Evolutionary conservation across 2,329 filamentous ascomycete species (phyloP).

Genomic region (Chalara sp.): DNA sequence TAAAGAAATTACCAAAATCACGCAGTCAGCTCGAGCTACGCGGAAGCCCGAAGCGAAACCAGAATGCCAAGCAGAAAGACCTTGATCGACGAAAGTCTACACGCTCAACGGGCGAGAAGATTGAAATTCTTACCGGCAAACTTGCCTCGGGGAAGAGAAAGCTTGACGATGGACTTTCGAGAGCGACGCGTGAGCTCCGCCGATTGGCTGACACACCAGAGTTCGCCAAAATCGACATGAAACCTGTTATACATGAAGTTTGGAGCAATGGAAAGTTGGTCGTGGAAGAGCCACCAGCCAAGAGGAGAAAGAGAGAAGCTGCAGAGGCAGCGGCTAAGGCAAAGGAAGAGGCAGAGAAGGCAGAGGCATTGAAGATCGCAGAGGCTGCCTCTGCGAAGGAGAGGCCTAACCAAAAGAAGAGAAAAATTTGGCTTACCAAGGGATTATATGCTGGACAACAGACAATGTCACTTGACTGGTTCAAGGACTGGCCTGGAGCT

Average conservation of each 20-base stretch:
- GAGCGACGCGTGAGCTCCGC: conserved; percentile 49
- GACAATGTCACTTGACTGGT: conserved; percentile 16
- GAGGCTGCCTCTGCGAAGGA: conserved; percentile 2
- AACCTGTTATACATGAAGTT: conserved; percentile 49
- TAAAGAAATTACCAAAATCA: conserved; percentile 31
- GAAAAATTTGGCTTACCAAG: conserved; percentile 59
- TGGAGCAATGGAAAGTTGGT: conserved; percentile 62
- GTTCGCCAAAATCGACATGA: conserved; percentile 50
- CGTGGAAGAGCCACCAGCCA: conserved; percentile 29
- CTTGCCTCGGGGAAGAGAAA: conserved; percentile 53
- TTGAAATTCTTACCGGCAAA: conserved; percentile 38
- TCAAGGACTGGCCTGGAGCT: conserved; percentile 14
- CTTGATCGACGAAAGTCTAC: conserved; percentile 31
- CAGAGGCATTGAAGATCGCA: neutral
- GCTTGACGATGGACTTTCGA: conserved; percentile 35
- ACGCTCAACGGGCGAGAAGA: conserved; percentile 35
- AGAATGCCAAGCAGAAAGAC: conserved; percentile 19
- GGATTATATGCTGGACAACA: conserved; percentile 85
- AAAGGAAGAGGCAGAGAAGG: neutral
- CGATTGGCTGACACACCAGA: conserved; percentile 58
- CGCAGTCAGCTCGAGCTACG: conserved; percentile 19
- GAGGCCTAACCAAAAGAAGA: conserved; percentile 18
- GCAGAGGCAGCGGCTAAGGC: conserved; percentile 24
- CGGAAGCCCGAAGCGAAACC: conserved; percentile 22
- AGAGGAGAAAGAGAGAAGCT: conserved; percentile 27